Evolutionary conservation across 2,329 filamentous ascomycete species (phyloP), one percentile per base, ranked within the genome.

Genomic region (Colletotrichum sp.): DNA sequence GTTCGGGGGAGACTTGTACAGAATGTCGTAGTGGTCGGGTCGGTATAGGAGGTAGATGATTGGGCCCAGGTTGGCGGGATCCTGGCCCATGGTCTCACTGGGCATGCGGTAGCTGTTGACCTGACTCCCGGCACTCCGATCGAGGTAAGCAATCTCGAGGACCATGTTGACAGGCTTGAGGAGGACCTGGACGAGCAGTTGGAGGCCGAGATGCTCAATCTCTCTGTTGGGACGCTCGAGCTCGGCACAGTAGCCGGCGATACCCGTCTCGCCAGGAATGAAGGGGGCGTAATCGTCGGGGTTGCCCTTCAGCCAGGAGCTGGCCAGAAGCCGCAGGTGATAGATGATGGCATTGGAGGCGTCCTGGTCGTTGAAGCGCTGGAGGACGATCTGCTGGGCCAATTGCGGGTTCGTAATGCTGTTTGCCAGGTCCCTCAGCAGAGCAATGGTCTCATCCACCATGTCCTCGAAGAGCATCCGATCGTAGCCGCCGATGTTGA

Each of bases 1-100:
- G 76, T 72, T 78, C 60, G 67, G 81, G 75, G 69, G 81, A 76
- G 78, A 71, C 82, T 92, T 93, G 88, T 99, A 99, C 39, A 99
- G 90, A 77, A 99, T 93, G 84, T 99, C 97, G 84, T 99, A 99
- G 85, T 99, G 97, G 76, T 95, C 95, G 57, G 88, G 98, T 83
- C 87, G 93, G 90, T 87, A 96, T 81, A 89, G 89, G 76, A 90
- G 86, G 79, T 91, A 88, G 44, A 93, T 90, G 36, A 90, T 88
- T 30, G 89, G 88, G 0, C 87, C 89, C 1, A 90, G 80, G 1
- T 82, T 81, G 18, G 85, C 83, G 59, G 84, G 80, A 68, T 88
- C 87, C 70, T 88, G 86, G 5, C 81, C 83, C 70, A 88, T 89
- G 16, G 87, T 86, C 59, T 90, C 90, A 28, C 90, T 88, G 5